Conservation (phyloP, 192 early-diverging fungal genomes). For the Radiomyces spectabilis region DNA sequence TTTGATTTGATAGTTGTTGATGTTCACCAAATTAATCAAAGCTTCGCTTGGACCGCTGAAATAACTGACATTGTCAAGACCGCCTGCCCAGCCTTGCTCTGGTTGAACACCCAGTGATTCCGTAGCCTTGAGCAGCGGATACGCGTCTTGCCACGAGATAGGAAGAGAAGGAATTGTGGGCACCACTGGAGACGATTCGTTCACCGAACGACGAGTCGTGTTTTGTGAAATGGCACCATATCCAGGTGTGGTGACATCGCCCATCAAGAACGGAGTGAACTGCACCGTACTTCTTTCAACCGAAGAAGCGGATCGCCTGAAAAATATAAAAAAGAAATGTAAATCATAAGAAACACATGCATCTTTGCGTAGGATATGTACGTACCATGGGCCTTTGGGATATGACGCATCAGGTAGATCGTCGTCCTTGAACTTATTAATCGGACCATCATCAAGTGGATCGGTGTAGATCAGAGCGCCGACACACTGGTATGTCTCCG, state of each 20-base stretch:
- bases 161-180: slow-evolving; percentile 56
- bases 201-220: neutral
- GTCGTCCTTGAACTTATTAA: neutral
- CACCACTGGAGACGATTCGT: slow-evolving; percentile 2
- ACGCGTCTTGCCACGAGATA: slow-evolving; percentile 52
- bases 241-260: neutral
- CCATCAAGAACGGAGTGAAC: neutral
- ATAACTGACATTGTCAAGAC: slow-evolving; percentile 40
- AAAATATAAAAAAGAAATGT: neutral
- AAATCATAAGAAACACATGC: no score
- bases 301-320: slow-evolving; percentile 36
- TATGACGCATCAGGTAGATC: slow-evolving; percentile 32
- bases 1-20: slow-evolving; percentile 32
- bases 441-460: slow-evolving; percentile 50
- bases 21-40: slow-evolving; percentile 41
- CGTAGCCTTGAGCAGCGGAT: slow-evolving; percentile 45
- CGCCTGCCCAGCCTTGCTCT: slow-evolving; percentile 38
- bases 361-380: no score
- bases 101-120: slow-evolving; percentile 32
- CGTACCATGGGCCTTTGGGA: slow-evolving; percentile 46
- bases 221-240: neutral
- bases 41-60: slow-evolving; percentile 45
- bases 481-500: slow-evolving; percentile 42
- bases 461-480: slow-evolving; percentile 58
- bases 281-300: slow-evolving; percentile 5